Base-by-base conservation (phyloP, 148 eudicot species). In the Camellia granthamiana region DNA sequence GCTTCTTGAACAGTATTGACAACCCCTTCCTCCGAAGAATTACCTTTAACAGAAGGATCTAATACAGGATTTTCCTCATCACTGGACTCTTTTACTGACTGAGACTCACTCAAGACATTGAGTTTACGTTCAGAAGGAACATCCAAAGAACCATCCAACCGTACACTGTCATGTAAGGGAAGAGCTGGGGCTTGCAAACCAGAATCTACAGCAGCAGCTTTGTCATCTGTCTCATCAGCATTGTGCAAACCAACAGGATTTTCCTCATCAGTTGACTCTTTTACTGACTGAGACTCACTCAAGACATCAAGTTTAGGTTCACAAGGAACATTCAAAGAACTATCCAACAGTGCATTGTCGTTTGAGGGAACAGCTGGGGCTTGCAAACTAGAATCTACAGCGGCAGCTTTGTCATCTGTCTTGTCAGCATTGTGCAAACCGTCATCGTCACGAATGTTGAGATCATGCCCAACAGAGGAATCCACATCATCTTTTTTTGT, bases 381-480 rank as follows among this genome's bases (percentile, higher is more conserved):
- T 76, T 82, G 84, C 59, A 80, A 73, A 77, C 12, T 63, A 56
- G 79, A 64, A 81, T 67, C 88, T 68, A 54, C 16, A 74, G 81
- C 81, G 77, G 58, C 78, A 67, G 81, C 81, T 65, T 81, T 86
- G 16, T 83, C 89, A 49, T 66, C 77, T 30, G 51, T 66, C 64
- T 78, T 81, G 19, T 61, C 6, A n/a, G 19, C 83, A 41, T 68
- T 63, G 49, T 83, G 77, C 79, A 70, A 64, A 46, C 51, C 80
- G 65, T 76, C 75, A 74, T 69, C 79, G 44, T 79, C 89, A 80
- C 12, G 44, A 73, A 30, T 47, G 10, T 79, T 60, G 64, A 79
- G 66, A 73, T 79, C 82, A 62, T 81, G 81, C 76, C 77, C 84
- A 58, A 77, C 38, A 82, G 90, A 80, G 62, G 89, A 86, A 76